phyloP scores from a whole-genome alignment of 257 asterid genomes.

The Fraxinus quadrangulata region DNA sequence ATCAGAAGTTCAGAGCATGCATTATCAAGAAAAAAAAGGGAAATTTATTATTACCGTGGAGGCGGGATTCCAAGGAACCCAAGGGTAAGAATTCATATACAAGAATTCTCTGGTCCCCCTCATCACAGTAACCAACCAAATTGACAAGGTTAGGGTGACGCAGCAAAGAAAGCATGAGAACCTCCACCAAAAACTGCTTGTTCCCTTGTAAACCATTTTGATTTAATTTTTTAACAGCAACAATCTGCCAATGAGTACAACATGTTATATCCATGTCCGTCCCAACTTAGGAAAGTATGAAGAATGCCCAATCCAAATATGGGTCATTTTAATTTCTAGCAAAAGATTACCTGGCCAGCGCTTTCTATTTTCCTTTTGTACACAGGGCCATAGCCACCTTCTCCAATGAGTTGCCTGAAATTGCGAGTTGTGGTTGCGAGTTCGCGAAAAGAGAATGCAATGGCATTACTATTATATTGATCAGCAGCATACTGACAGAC shows the following conservation, averaged over 20 bases:
- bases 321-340: background rate
- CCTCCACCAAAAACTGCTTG: slow-evolving; percentile 33
- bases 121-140: slow-evolving; percentile 52
- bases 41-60: slow-evolving; percentile 40
- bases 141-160: slow-evolving; percentile 53
- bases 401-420: slow-evolving; percentile 44
- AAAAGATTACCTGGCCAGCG: slow-evolving; percentile 38
- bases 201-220: slow-evolving; percentile 52
- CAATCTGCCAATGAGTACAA: slow-evolving; percentile 33
- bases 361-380: slow-evolving; percentile 34
- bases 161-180: slow-evolving; percentile 41
- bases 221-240: slow-evolving; percentile 48
- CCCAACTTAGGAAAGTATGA: too few species aligned
- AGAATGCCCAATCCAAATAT: background rate
- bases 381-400: slow-evolving; percentile 59
- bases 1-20: background rate
- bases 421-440: slow-evolving; percentile 42
- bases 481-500: slow-evolving; percentile 14
- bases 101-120: slow-evolving; percentile 52
- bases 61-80: slow-evolving; percentile 50
- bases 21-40: background rate
- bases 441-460: slow-evolving; percentile 40
- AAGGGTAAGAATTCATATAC: slow-evolving; percentile 52
- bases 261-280: background rate
- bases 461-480: background rate